These are phyloP conservation scores for Thraustochytrium sp. DNA, from an alignment of 352 stramenopile species.

Conservation along the genomic window DNA sequence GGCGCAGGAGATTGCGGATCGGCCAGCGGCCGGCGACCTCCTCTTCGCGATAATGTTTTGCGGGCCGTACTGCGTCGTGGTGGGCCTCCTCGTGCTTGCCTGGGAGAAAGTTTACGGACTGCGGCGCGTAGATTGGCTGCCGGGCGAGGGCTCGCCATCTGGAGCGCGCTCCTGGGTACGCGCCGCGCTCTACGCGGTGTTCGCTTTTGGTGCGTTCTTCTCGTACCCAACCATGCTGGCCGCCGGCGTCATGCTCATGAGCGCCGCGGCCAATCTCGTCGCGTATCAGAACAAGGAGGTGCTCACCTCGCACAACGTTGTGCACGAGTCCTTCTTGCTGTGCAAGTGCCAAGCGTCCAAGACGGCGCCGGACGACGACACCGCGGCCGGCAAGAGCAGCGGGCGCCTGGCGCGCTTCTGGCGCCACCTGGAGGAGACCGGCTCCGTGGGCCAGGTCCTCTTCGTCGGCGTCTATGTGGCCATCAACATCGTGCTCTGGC, in stretches of 20 bases:
- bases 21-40: neutral
- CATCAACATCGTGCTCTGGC: constrained; percentile 25
- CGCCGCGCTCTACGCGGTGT: neutral
- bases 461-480: constrained; percentile 16
- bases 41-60: constrained; percentile 14
- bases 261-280: neutral
- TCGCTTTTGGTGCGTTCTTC: neutral
- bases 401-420: neutral
- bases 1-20: neutral
- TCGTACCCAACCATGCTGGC: constrained; percentile 26
- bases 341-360: neutral
- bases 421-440: neutral
- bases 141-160: constrained; percentile 18
- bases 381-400: neutral
- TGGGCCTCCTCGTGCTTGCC: neutral
- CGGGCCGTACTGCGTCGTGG: neutral
- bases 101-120: neutral
- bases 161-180: constrained; percentile 1
- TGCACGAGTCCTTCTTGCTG: neutral
- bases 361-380: neutral
- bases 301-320: neutral
- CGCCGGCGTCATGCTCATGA: neutral
- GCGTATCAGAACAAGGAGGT: neutral
- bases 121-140: neutral
- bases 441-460: neutral